Evolutionary conservation across 163 green algal species (phyloP), one percentile per base, ranked within the genome.

Genomic region (Scenedesmus sp.): DNA sequence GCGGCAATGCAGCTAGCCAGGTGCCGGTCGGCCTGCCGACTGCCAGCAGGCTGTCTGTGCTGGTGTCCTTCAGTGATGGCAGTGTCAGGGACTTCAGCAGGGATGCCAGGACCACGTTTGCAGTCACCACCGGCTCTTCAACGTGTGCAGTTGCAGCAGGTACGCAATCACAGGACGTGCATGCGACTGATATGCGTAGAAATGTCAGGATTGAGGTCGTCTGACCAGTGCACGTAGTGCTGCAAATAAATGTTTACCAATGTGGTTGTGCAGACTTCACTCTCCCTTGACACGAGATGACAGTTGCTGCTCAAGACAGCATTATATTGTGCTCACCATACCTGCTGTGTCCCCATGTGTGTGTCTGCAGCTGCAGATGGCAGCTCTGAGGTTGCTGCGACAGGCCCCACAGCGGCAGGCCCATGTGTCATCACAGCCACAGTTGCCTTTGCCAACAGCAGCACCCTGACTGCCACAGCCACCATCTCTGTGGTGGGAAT

Each of bases 1-100:
- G 59, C 26, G 70, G 26, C 18, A 79, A 90, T 46, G n/a, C 67
- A n/a, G 90, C 90, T 26, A 54, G 55, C 10, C 18, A 57, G 90
- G 23, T 64, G 59, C 90, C 90, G 6, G 1, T 93, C 6, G 59
- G 13, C 15, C 73, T 93, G 70, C 13, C 70, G 1, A 82, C 57
- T 1, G 18, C 56, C 5, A 70, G 67, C 55, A 46, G 7, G 10
- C 70, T 93, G 23, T 60, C 16, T 2, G 16, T 93, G 90, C 13
- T 57, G 56, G 70, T 93, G 2, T n/a, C 23, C 5, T 93, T 93
- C 52, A 54, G 4, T 66, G 90, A 93, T 18, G 74, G 74, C 70
- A 88, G 18, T 70, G 59, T 90, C 15, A 83, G 84, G 18, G 83
- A 93, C 73, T 93, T 93, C 84, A 93, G 90, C 57, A 13, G 34